Base-by-base conservation (phyloP, 768 basidiomycete genomes). In the Suillus brevipes region DNA sequence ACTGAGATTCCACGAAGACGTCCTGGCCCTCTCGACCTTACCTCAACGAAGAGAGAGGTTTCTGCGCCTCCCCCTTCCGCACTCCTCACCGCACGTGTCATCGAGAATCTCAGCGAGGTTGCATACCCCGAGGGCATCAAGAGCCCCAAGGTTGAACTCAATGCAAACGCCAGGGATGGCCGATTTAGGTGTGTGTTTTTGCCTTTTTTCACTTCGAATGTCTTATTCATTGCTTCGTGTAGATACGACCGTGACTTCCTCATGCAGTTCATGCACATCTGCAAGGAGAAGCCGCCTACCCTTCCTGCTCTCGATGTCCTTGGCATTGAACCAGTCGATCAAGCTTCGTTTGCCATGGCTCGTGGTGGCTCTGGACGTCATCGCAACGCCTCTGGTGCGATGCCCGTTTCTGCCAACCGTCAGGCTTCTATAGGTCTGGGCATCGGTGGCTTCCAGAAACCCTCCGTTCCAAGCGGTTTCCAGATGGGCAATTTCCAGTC, bases 201-300 rank as follows among this genome's bases (percentile, higher is more conserved):
- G 31, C 42, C n/a, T 45, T 20, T 20, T 38, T 31, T 28, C 10
- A 34, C 18, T 40, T 43, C 3, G 10, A 18, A 9, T 34, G 18
- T 9, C 6, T 38, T 8, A 60, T 58, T 5, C 38, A 45, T 52
- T 53, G 61, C n/a, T 28, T 63, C 31, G 58, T 42, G 28, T 66
- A 94, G 97, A 72, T 99, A 99, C 75, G 95, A 98, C 76, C 94
- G 96, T 42, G 94, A 96, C 23, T 99, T 99, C 87, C 85, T 99
- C 31, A 79, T 99, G 65, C 97, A 99, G 75, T 99, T 99, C 81
- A 95, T 97, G 92, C 78, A 80, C 28, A 79, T 97, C 66, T 99
- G 97, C 84, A 92, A 88, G 77, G 97, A 98, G 80, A 96, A 95
- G 78, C 97, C 97, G 4, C 94, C 93, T 62, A 83, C 85, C 63